Evolutionary conservation across 1,284 basidiomycete species (phyloP).

Genomic region (Melampsora americana): DNA sequence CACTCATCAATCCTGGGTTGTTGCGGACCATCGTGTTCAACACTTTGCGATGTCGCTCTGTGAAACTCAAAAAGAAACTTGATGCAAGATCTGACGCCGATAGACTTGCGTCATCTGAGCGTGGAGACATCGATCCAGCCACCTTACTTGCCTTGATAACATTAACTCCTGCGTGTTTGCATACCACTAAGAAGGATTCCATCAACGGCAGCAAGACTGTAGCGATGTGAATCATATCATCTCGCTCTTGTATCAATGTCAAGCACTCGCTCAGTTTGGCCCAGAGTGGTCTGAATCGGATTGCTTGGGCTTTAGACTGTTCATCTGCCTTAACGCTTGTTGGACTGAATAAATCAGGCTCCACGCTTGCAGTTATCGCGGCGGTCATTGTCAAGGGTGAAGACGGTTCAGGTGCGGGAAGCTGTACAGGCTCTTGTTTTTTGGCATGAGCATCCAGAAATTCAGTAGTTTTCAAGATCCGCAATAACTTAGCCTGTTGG

Average conservation of each 20-base stretch:
- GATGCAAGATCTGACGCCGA: conserved; percentile 61
- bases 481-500: conserved; percentile 83
- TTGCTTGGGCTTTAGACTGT: conserved; percentile 60
- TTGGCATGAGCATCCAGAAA: conserved; percentile 74
- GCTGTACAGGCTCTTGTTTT: conserved; percentile 57
- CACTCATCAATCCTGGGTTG: conserved; percentile 95
- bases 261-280: conserved; percentile 78
- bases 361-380: conserved; percentile 17
- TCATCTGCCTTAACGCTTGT: conserved; percentile 55
- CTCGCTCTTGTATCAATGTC: conserved; percentile 71
- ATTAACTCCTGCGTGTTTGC: conserved; percentile 71
- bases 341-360: conserved; percentile 44
- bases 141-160: conserved; percentile 50
- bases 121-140: conserved; percentile 59
- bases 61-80: conserved; percentile 88
- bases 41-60: conserved; percentile 88
- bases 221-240: conserved; percentile 78
- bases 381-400: conserved; percentile 47
- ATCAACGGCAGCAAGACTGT: conserved; percentile 86
- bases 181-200: conserved; percentile 95
- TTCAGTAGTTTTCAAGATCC: conserved; percentile 91
- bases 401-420: conserved; percentile 28
- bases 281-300: conserved; percentile 87
- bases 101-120: conserved; percentile 64
- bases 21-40: conserved; percentile 97